Percentiles rank a stretch among this genome's conserved stretches.
phyloP scores from a whole-genome alignment of 768 basidiomycete species.

The Mycena rebaudengoi region DNA sequence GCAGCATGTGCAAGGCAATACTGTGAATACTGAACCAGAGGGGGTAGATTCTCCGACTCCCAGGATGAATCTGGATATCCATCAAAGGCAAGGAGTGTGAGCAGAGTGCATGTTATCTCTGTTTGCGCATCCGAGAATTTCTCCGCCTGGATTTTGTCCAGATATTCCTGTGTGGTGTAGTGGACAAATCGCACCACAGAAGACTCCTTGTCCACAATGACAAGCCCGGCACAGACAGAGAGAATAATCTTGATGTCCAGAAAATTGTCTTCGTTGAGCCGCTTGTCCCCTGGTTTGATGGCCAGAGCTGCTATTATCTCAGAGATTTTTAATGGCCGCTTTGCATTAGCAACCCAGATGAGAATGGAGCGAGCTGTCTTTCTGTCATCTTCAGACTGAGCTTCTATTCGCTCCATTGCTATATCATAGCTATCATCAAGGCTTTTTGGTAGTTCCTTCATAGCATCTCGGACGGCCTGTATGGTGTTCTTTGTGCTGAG shows the following conservation, averaged over 20 bases:
- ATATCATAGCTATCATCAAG: background rate
- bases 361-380: background rate
- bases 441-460: background rate
- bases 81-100: conserved; percentile 1
- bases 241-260: background rate
- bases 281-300: background rate
- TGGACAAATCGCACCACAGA: too few relatives aligned
- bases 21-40: background rate
- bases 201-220: too few relatives aligned
- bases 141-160: background rate
- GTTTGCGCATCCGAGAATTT: background rate
- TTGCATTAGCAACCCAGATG: background rate
- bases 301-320: background rate
- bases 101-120: background rate
- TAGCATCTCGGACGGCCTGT: background rate
- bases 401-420: background rate
- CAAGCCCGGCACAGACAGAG: too few relatives aligned
- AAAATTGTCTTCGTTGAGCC: background rate
- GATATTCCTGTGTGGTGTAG: too few relatives aligned
- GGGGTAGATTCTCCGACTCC: background rate
- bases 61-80: background rate
- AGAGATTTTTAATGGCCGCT: background rate
- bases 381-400: background rate
- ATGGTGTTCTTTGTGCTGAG: background rate
- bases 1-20: background rate